Evolutionary conservation across 164 flowering plant species (phyloP), one percentile per base, ranked within the genome.

Genomic region (Annona squamosa): DNA sequence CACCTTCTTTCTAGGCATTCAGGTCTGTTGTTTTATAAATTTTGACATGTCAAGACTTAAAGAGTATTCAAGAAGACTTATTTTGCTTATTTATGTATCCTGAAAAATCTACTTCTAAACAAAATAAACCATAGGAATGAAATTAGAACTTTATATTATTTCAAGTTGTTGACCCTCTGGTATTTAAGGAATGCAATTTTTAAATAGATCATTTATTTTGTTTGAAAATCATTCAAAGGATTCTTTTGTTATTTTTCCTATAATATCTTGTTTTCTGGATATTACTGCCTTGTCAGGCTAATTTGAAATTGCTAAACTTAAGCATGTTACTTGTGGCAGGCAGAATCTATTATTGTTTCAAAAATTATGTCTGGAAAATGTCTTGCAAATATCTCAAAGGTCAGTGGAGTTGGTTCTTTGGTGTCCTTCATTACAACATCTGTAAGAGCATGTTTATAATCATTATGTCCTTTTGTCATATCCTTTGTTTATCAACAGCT

Each of bases 341-440:
- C 68, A 71, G 97, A 94, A 84, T 83, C 86, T 78, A 86, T 85
- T 68, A 80, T 92, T 83, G 85, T 85, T 75, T 82, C 87, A 68
- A 89, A 84, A 76, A 77, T 90, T 46, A 74, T 86, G 76, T 88
- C 87, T 3, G 91, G 86, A 65, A 89, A 82, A 77, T 84, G 83
- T 85, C 82, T 77, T 75, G 71, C 72, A 48, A 78, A 71, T 73
- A 48, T 84, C 71, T 76, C 78, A 63, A 83, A 83, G 95, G 98
- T 92, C 78, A 79, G 75, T 76, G n/a, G 19, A 52, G 44, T 63
- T 67, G 65, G 42, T n/a, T 61, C 67, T 42, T 6, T 62, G 44
- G 4, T 46, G 47, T 4, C n/a, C 42, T 4, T 12, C n/a, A 42
- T 12, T 42, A 26, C 4, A 65, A 42, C 16, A 10, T 52, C 13